Conservation (phyloP, 495 filamentous ascomycete species). For the Tetracladium setigerum region DNA sequence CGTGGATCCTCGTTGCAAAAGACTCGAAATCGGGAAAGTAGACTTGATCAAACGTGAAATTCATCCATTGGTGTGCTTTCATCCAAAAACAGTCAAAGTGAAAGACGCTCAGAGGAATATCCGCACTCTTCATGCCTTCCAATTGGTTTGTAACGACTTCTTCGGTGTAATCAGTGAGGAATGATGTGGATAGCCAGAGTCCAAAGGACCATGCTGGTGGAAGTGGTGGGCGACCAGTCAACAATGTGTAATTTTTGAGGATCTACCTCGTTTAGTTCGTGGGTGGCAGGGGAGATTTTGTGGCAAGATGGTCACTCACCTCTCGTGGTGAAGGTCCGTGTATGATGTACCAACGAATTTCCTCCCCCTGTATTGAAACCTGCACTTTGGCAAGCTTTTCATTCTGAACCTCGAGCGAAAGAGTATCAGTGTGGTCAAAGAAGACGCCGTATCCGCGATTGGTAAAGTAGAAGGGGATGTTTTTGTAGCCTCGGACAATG, state of each 20-base stretch:
- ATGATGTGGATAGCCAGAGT: conserved; percentile 44
- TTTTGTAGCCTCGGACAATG: conserved; percentile 46
- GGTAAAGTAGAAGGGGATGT: conserved; percentile 46
- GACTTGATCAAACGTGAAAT: neutral
- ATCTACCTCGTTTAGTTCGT: too few species aligned
- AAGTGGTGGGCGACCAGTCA: conserved; percentile 38
- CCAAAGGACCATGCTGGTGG: conserved; percentile 47
- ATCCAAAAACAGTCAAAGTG: conserved; percentile 52
- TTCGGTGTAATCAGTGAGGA: conserved; percentile 35
- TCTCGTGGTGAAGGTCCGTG: neutral
- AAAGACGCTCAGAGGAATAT: conserved; percentile 30
- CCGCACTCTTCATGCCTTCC: neutral
- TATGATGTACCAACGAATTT: neutral
- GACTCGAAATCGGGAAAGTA: neutral
- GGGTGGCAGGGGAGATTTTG: too few species aligned
- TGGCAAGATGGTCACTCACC: neutral
- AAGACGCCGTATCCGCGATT: conserved; percentile 45
- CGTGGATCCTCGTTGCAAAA: neutral
- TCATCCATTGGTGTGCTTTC: conserved; percentile 39
- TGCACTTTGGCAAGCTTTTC: neutral
- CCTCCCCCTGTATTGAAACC: neutral
- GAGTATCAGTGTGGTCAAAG: conserved; percentile 31
- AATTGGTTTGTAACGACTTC: neutral
- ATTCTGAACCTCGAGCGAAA: neutral
- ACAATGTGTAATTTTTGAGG: conserved; percentile 37